Base-by-base conservation (phyloP, 179 eudicot species). In the Camellia oleifera region DNA sequence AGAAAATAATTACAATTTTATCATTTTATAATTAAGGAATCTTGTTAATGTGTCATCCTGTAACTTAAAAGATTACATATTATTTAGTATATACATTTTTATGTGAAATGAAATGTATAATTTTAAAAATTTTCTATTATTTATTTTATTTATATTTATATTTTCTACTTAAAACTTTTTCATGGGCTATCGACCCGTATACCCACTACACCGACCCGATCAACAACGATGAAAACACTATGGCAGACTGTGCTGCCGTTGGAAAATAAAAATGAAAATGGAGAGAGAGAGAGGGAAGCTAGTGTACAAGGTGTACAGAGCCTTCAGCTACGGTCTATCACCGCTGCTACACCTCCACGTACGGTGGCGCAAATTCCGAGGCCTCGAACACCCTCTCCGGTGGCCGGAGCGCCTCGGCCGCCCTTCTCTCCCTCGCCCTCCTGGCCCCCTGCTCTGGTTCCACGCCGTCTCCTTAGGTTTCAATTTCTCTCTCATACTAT, bases 401-500 rank as follows among this genome's bases (percentile, higher is more conserved):
- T 95, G 96, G 96, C 88, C 80, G 0, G 97, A 94, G 80, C 98
- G 99, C 61, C 87, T 95, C 63, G 98, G 96, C 81, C 81, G 76
- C 23, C 90, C 98, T 74, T 95, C 99, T 17, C 84, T 84, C 10
- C 85, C 83, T 32, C 97, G 99, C 23, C 99, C 98, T 54, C 74
- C 85, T 13, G 98, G 99, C 23, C 83, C 81, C 57, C 98, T 95
- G 79, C 67, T 94, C 76, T 95, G 94, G 95, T 92, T 95, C 79
- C 98, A 95, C 83, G 99, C 98, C 84, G 98, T 95, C 82, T 94
- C 99, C 62, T 84, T 95, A 73, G 98, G 98, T 94, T 32, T 58
- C 52, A 2, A 44, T 26, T 26, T 78, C 48, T 71, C 75, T 74
- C 71, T 67, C 77, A 4, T 17, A 10, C 26, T 15, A 69, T 7